Percentiles rank a stretch among this genome's conserved stretches.
Conservation (phyloP, 2,329 filamentous ascomycete species). For the Pyrenochaeta sp. region DNA sequence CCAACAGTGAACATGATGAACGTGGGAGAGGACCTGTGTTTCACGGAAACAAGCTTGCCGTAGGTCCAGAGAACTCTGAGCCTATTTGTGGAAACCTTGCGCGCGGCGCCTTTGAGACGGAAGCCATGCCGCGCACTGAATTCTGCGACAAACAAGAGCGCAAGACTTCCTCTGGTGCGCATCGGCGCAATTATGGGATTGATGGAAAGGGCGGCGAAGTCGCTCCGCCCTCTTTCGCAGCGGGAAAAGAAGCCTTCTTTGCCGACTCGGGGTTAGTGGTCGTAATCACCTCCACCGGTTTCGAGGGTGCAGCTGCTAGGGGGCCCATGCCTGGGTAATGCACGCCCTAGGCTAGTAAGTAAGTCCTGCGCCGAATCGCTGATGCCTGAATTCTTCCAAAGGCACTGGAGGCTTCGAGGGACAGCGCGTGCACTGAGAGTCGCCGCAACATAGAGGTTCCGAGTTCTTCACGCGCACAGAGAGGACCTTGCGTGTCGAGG, state of each 20-base stretch:
- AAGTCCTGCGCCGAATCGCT: conserved; percentile 17
- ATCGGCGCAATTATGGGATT: conserved; percentile 12
- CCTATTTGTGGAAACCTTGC: too few relatives aligned
- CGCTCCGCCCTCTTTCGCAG: conserved; percentile 36
- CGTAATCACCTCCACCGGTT: conserved; percentile 36
- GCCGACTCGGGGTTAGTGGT: conserved; percentile 31
- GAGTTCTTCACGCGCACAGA: too few relatives aligned
- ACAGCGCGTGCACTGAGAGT: conserved; percentile 3
- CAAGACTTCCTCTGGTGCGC: conserved; percentile 9
- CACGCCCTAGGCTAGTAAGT: conserved; percentile 37
- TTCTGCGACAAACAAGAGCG: background rate
- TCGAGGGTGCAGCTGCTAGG: conserved; percentile 29
- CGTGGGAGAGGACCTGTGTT: conserved; percentile 13
- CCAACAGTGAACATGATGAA: too few relatives aligned
- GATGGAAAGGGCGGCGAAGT: conserved; percentile 32
- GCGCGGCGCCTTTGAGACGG: too few relatives aligned
- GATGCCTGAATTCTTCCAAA: conserved; percentile 23
- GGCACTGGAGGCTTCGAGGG: background rate
- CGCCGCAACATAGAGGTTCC: too few relatives aligned
- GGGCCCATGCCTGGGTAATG: conserved; percentile 25
- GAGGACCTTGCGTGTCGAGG: too few relatives aligned
- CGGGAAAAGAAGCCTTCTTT: conserved; percentile 26
- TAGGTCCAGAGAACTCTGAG: too few relatives aligned
- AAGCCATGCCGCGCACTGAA: too few relatives aligned
- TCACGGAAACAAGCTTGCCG: too few relatives aligned